These are phyloP conservation scores for Scenedesmus sp. DNA, from an alignment of 163 green algal genomes.

Conservation along the genomic window DNA sequence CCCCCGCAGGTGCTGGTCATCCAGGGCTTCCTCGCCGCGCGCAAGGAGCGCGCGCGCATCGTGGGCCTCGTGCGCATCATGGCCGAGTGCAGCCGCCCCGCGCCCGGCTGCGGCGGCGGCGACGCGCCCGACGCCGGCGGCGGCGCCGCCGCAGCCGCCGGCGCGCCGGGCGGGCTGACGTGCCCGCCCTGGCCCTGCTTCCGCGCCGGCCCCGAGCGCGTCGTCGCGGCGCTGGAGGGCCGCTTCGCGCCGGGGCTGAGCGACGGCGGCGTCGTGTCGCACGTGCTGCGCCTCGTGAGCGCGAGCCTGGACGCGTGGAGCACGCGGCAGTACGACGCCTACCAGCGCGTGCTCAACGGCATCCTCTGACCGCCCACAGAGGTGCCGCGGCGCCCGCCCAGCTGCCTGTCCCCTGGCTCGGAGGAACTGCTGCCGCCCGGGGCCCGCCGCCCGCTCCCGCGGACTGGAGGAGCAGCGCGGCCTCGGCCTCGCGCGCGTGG, in stretches of 20 bases:
- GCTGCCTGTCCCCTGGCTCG: too few species aligned
- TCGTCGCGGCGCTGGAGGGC: conserved; percentile 77
- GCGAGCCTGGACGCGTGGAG: conserved; percentile 95
- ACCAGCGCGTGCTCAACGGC: conserved; percentile 97
- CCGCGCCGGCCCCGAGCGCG: conserved; percentile 75
- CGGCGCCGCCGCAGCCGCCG: neutral
- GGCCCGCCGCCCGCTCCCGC: too few species aligned
- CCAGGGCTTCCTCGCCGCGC: conserved; percentile 93
- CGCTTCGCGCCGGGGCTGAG: conserved; percentile 69
- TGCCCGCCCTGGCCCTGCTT: conserved; percentile 85
- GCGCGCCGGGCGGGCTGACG: neutral
- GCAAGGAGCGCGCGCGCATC: conserved; percentile 91
- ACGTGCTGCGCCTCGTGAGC: conserved; percentile 90
- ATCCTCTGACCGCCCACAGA: too few species aligned
- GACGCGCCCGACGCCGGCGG: neutral
- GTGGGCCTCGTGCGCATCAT: conserved; percentile 28
- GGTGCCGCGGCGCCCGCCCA: too few species aligned
- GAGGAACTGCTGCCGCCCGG: too few species aligned
- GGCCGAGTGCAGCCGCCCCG: conserved; percentile 5
- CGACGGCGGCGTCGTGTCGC: conserved; percentile 85
- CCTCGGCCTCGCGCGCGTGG: too few species aligned
- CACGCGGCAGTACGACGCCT: conserved; percentile 99
- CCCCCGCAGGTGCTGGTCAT: conserved; percentile 89
- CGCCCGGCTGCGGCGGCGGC: neutral
- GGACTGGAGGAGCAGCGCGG: too few species aligned